Conservation (phyloP, 1,139 yeast genomes). For the Saccharomyces pastorianus region DNA sequence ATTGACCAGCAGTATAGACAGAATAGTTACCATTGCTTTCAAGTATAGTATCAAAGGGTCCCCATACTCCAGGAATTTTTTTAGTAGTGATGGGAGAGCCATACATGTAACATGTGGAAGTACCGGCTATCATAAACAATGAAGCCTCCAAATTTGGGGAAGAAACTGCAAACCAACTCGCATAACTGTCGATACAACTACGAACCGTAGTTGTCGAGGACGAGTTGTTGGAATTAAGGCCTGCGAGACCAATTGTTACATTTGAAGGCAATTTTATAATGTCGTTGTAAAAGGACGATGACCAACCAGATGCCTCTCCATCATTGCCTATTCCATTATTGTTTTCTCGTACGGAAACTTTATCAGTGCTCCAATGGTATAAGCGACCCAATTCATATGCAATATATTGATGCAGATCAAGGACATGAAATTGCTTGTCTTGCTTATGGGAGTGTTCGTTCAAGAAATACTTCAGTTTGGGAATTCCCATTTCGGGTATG, state of each 20-base stretch:
- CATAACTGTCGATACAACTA: slow-evolving; percentile 48
- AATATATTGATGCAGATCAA: slow-evolving; percentile 49
- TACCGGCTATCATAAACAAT: slow-evolving; percentile 50
- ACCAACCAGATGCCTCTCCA: slow-evolving; percentile 53
- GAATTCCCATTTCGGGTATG: slow-evolving; percentile 50
- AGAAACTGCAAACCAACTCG: slow-evolving; percentile 43
- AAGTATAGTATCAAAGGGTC: slow-evolving; percentile 39
- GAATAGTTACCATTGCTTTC: slow-evolving; percentile 12
- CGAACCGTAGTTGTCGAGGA: slow-evolving; percentile 6
- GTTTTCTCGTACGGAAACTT: slow-evolving; percentile 5
- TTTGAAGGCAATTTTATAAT: slow-evolving; percentile 21
- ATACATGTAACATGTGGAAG: slow-evolving; percentile 48
- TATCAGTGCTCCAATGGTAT: slow-evolving; percentile 7
- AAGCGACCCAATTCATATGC: slow-evolving; percentile 32
- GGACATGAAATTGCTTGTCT: slow-evolving; percentile 25
- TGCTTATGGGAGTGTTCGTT: slow-evolving; percentile 18
- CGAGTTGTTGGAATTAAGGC: slow-evolving; percentile 4
- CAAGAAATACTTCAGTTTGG: slow-evolving; percentile 39
- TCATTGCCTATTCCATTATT: slow-evolving; percentile 31
- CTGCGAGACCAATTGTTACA: slow-evolving; percentile 25
- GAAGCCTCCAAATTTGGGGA: slow-evolving; percentile 18
- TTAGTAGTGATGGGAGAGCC: slow-evolving; percentile 19
- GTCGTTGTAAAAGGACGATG: slow-evolving; percentile 22
- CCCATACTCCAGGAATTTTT: slow-evolving; percentile 46
- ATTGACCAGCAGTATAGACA: slow-evolving; percentile 48